These are phyloP conservation scores for Grammothele lineata DNA, from an alignment of 768 basidiomycete genomes.

Conservation along the genomic window DNA sequence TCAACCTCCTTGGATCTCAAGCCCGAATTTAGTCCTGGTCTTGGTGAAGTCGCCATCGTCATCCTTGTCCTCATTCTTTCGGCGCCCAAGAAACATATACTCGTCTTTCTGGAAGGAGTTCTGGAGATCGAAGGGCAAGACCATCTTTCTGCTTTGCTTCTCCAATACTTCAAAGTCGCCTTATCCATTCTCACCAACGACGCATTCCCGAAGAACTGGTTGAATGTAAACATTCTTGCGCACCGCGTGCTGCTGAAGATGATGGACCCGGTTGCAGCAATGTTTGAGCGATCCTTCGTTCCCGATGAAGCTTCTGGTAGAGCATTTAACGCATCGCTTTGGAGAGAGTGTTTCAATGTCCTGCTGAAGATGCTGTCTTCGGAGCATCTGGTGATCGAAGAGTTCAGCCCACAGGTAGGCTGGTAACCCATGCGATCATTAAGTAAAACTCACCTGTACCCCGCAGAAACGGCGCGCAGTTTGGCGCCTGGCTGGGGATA, in stretches of 20 bases:
- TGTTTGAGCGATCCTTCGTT: constrained; percentile 80
- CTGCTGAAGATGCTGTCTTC: constrained; percentile 83
- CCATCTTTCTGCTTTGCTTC: constrained; percentile 64
- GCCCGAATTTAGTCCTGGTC: constrained; percentile 60
- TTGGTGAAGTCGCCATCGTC: constrained; percentile 85
- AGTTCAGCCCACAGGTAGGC: constrained; percentile 86
- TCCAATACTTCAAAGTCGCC: constrained; percentile 77
- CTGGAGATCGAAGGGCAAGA: constrained; percentile 89
- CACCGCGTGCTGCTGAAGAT: constrained; percentile 88
- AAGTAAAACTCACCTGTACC: neutral
- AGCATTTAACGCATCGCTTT: constrained; percentile 71
- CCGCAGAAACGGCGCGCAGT: constrained; percentile 87
- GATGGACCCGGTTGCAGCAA: constrained; percentile 72
- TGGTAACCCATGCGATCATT: neutral
- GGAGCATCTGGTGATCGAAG: constrained; percentile 89
- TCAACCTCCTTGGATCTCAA: constrained; percentile 38
- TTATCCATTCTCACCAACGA: constrained; percentile 81
- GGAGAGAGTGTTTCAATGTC: constrained; percentile 80
- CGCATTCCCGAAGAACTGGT: constrained; percentile 87
- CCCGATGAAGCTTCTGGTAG: constrained; percentile 59
- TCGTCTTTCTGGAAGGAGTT: constrained; percentile 72
- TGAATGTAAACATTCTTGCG: constrained; percentile 85
- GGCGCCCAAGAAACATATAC: constrained; percentile 72
- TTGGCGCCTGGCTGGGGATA: constrained; percentile 94
- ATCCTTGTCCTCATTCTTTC: constrained; percentile 78